These are phyloP conservation scores for Diaporthe eres DNA, from an alignment of 2,329 filamentous ascomycete species.

Conservation along the genomic window DNA sequence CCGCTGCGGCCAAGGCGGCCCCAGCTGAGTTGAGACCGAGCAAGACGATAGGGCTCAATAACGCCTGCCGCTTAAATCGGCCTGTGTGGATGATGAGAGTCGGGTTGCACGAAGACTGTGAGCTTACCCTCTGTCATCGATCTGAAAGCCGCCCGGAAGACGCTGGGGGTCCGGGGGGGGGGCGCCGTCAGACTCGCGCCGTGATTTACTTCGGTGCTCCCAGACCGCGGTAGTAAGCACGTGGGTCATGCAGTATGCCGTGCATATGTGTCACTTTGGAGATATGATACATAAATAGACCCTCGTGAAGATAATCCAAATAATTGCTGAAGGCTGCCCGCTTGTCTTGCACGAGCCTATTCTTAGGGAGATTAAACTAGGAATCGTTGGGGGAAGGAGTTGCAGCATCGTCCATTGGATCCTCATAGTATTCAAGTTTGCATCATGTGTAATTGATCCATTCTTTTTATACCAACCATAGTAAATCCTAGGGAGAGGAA, in stretches of 20 bases:
- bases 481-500: not conserved
- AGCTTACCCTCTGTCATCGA: not conserved
- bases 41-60: not conserved
- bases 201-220: not conserved
- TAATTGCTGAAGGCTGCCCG: no score
- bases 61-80: not conserved
- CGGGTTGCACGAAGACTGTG: not conserved
- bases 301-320: not conserved
- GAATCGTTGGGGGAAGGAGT: not conserved
- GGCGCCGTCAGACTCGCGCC: not conserved
- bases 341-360: not conserved
- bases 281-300: not conserved
- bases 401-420: not conserved
- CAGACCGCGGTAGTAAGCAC: not conserved
- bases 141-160: not conserved
- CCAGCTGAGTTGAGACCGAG: not conserved
- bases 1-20: not conserved
- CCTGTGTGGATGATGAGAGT: not conserved
- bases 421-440: not conserved
- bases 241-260: not conserved
- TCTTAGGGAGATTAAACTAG: not conserved
- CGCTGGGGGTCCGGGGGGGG: no score
- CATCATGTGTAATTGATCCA: no score
- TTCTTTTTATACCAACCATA: no score
- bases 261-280: not conserved